Conservation (phyloP, 2,329 filamentous ascomycete species). For the Chrysoporthe puriensis region DNA sequence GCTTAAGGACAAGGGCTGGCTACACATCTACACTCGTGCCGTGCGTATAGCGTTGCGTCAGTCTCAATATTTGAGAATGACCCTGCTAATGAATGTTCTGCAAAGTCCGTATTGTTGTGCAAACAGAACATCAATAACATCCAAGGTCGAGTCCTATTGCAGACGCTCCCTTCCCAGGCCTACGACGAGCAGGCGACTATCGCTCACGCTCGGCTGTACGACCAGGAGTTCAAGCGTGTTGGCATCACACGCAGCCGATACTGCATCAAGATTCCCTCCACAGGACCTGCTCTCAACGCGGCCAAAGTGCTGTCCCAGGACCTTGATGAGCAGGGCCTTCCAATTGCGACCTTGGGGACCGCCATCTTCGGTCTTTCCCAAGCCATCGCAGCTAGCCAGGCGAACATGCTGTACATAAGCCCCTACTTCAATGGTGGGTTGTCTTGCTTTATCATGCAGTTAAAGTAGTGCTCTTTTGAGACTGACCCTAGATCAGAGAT, state of each 20-base stretch:
- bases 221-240: conserved; percentile 47
- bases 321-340: conserved; percentile 29
- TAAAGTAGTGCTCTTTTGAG: background rate
- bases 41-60: conserved; percentile 30
- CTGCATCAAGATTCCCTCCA: conserved; percentile 56
- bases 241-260: conserved; percentile 51
- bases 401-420: conserved; percentile 51
- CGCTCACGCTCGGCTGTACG: conserved; percentile 51
- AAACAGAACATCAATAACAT: conserved; percentile 51
- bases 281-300: conserved; percentile 50
- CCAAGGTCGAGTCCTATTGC: conserved; percentile 52
- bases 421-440: conserved; percentile 53
- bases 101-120: conserved; percentile 49
- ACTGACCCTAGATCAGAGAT: conserved; percentile 41
- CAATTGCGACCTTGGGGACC: conserved; percentile 52
- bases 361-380: conserved; percentile 51
- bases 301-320: conserved; percentile 46
- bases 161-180: conserved; percentile 50
- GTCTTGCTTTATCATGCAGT: background rate
- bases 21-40: conserved; percentile 52
- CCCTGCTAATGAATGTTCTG: background rate
- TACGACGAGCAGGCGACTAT: conserved; percentile 50
- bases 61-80: background rate
- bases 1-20: conserved; percentile 48
- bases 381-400: conserved; percentile 54